Evolutionary conservation across 228 moss, liverwort and hornwort species (phyloP), one percentile per base, ranked within the genome.

Genomic region (Sphagnum fallax): DNA sequence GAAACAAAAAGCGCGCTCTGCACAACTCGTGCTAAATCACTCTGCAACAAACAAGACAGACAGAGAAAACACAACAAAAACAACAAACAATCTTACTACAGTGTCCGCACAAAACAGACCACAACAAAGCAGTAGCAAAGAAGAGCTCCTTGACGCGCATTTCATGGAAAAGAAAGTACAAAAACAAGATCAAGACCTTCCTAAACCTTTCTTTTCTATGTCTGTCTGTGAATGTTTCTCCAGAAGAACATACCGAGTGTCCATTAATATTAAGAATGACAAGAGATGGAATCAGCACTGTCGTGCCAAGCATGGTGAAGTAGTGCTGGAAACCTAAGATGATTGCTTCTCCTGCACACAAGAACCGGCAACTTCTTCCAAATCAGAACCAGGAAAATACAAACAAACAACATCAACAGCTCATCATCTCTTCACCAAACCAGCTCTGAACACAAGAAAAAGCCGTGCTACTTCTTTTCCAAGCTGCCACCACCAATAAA

Each of bases 301-400:
- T 82, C 0, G 94, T 82, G 0, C 94, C 94, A 0, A 94, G 79
- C 84, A 91, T 87, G 0, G 89, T 94, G 0, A 94, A 49, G 16
- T 90, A 94, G 67, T 91, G 90, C 65, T 94, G 91, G 67, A 91
- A 91, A 0, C 81, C 94, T 68, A 91, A 69, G n/a, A 83, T 6
- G 6, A 90, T 47, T 0, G 91, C 86, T 75, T 94, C 88, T 76
- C 88, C 90, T 91, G 88, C 82, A 80, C 16, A 62, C 62, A 32
- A 32, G 2, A 15, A n/a, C 47, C 48, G 14, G 14, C 55, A 6
- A 18, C 13, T 16, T 6, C 50, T 62, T 62, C 61, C 61, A 15
- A 62, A 62, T 10, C n/a, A 62, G 8, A 16, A 62, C 32, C 32
- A 32, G 2, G 32, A 32, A 32, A 32, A 32, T 32, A 32, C 32